A percentile compares a stretch with the other conserved stretches of the same genome.
Evolutionary conservation across 352 stramenopile genomes (phyloP).

Genomic region (Pythium pectinolyticum): DNA sequence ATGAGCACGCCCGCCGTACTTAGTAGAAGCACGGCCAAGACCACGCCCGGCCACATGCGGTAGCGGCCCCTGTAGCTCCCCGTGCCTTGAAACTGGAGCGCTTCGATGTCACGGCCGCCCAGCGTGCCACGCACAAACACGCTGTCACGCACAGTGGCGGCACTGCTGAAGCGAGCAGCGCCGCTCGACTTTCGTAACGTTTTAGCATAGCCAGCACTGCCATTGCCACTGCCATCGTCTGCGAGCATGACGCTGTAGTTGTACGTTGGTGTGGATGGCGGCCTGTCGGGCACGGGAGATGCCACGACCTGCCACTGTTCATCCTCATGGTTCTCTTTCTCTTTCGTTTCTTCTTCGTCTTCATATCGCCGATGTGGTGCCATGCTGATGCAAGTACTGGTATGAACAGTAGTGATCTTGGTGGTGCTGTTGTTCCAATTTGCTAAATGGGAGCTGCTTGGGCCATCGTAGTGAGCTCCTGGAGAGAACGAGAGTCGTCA

Average conservation of each 20-base stretch:
- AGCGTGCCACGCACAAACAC: slow-evolving; percentile 50
- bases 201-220: slow-evolving; percentile 6
- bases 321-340: slow-evolving; percentile 20
- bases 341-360: background rate
- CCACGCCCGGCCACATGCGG: slow-evolving; percentile 34
- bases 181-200: background rate
- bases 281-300: background rate
- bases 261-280: slow-evolving; percentile 13
- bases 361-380: background rate
- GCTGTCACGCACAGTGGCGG: slow-evolving; percentile 11
- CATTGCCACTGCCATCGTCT: slow-evolving; percentile 1
- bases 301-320: slow-evolving; percentile 12
- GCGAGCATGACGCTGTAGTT: slow-evolving; percentile 22
- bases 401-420: no score
- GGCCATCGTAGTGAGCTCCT: no score
- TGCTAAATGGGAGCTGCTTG: background rate
- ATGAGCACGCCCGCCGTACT: slow-evolving; percentile 22
- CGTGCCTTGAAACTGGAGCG: slow-evolving; percentile 21
- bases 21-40: slow-evolving; percentile 24
- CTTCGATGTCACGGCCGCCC: slow-evolving; percentile 52
- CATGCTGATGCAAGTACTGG: no score
- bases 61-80: slow-evolving; percentile 54
- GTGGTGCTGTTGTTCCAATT: background rate
- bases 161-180: slow-evolving; percentile 9
- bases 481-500: no score